These are phyloP conservation scores for Massariosphaeria phaeospora DNA, from an alignment of 495 filamentous ascomycete species.

Conservation along the genomic window DNA sequence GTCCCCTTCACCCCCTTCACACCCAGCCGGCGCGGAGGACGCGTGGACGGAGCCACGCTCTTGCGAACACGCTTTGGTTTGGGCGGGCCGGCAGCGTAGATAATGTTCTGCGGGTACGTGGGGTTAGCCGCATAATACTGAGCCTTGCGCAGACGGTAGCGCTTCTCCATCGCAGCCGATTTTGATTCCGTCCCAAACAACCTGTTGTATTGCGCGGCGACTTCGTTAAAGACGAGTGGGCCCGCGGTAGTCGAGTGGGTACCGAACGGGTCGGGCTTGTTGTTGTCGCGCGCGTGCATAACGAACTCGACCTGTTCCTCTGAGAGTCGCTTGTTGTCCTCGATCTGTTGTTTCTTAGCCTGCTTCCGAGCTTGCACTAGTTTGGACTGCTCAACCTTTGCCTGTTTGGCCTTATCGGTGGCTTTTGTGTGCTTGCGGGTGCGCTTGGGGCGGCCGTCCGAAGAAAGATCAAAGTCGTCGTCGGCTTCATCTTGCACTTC, in stretches of 20 bases:
- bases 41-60: no score
- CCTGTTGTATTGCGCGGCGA: background rate
- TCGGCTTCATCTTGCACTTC: no score
- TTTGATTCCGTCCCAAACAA: background rate
- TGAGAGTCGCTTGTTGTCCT: background rate
- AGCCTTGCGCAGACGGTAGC: background rate
- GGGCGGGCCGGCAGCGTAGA: background rate
- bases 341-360: background rate
- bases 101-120: background rate
- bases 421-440: no score
- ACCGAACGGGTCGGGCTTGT: slow-evolving; percentile 4
- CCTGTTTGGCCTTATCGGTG: no score
- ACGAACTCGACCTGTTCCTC: slow-evolving; percentile 4
- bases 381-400: no score
- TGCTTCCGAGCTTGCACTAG: background rate
- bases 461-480: no score
- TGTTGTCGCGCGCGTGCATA: slow-evolving; percentile 14
- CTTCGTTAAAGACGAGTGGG: background rate
- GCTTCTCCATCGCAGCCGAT: slow-evolving; percentile 4
- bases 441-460: no score
- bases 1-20: no score
- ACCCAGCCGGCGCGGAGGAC: no score
- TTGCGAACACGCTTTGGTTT: background rate
- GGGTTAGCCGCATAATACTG: background rate
- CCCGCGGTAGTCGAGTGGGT: slow-evolving; percentile 1